These are phyloP conservation scores for Medicago ruthenica DNA, from an alignment of 306 rosid species.

Conservation along the genomic window DNA sequence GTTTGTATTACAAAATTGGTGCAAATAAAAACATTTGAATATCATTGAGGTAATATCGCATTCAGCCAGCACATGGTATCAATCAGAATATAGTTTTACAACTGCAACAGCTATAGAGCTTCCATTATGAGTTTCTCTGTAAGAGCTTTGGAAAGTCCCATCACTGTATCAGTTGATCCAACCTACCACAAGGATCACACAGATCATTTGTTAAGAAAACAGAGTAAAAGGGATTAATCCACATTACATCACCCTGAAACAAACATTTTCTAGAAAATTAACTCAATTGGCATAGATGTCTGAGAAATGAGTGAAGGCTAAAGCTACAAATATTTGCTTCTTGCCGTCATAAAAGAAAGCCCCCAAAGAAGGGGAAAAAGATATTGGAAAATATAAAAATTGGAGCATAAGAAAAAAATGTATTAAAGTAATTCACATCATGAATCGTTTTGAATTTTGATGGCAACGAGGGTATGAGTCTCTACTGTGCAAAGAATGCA, in stretches of 20 bases:
- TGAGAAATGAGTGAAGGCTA: constrained; percentile 5
- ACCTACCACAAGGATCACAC: constrained; percentile 55
- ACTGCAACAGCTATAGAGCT: constrained; percentile 56
- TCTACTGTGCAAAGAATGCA: neutral
- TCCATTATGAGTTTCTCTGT: constrained; percentile 74
- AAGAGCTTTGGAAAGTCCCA: constrained; percentile 92
- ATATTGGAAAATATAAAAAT: neutral
- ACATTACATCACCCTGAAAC: neutral
- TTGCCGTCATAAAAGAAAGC: neutral
- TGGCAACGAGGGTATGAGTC: neutral
- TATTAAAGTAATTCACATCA: neutral
- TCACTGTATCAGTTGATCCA: constrained; percentile 81
- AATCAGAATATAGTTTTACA: constrained; percentile 5
- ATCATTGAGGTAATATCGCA: constrained; percentile 10
- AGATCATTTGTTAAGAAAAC: constrained; percentile 34
- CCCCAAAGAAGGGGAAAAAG: neutral
- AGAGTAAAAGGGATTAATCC: constrained; percentile 1
- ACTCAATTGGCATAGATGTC: constrained; percentile 5
- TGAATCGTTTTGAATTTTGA: neutral
- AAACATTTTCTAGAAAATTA: constrained; percentile 11
- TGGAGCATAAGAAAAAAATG: neutral
- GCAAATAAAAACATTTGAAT: constrained; percentile 20
- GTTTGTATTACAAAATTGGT: constrained; percentile 27
- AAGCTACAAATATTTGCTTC: constrained; percentile 18
- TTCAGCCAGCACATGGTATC: constrained; percentile 1